Evolutionary conservation across 1,284 basidiomycete species (phyloP).

Genomic region (Malassezia equina): DNA sequence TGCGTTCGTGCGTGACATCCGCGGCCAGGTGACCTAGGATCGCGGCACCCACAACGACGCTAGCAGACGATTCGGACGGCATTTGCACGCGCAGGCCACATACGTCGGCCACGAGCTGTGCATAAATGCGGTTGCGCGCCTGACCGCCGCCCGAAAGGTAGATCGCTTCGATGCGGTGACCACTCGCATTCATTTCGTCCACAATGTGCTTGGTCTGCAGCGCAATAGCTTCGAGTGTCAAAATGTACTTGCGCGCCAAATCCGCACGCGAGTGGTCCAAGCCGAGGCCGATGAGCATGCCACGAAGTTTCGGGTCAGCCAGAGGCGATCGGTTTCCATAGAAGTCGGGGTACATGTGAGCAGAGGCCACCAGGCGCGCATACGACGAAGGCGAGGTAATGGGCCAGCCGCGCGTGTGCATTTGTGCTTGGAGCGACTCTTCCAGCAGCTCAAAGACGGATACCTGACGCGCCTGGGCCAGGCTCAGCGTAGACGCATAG

Average conservation of each 20-base stretch:
- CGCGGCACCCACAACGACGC: constrained; percentile 82
- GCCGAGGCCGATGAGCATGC: constrained; percentile 75
- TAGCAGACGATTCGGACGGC: constrained; percentile 63
- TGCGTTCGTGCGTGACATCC: constrained; percentile 51
- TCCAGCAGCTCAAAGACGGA: constrained; percentile 58
- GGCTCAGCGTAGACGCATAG: constrained; percentile 59
- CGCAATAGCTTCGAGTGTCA: constrained; percentile 85
- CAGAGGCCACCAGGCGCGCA: constrained; percentile 62
- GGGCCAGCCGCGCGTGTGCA: constrained; percentile 49
- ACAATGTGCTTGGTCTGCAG: constrained; percentile 92
- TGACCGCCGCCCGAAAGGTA: constrained; percentile 63
- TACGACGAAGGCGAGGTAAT: constrained; percentile 52
- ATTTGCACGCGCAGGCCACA: constrained; percentile 75
- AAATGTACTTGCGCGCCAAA: constrained; percentile 78
- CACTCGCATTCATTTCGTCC: constrained; percentile 74
- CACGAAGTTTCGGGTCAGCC: constrained; percentile 83
- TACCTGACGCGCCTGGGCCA: constrained; percentile 50
- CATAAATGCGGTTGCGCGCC: constrained; percentile 40
- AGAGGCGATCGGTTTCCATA: constrained; percentile 80
- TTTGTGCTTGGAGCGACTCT: constrained; percentile 62
- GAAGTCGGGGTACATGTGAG: constrained; percentile 90
- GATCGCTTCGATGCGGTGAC: constrained; percentile 73
- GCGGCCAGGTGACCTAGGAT: constrained; percentile 84
- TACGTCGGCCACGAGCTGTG: constrained; percentile 66
- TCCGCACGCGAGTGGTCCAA: constrained; percentile 69